These are phyloP conservation scores for Aspergillus spinulosporus DNA, from an alignment of 2,329 filamentous ascomycete genomes.

Conservation along the genomic window DNA sequence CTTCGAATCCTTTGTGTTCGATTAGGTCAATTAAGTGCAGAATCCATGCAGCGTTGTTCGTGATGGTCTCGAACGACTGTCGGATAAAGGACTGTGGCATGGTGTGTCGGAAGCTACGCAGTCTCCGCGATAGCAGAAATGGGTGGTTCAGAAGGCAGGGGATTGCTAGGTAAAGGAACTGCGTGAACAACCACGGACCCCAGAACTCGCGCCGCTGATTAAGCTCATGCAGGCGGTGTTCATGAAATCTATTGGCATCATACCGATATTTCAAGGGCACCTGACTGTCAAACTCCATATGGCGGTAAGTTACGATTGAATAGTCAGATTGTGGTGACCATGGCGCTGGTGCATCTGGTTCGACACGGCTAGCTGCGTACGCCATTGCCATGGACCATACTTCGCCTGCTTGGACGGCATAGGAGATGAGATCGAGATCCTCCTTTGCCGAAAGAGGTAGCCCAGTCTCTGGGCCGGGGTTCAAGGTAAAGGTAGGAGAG, in stretches of 20 bases:
- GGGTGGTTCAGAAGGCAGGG: slow-evolving; percentile 57
- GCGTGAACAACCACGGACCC: slow-evolving; percentile 55
- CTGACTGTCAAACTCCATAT: slow-evolving; percentile 55
- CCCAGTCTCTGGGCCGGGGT: not conserved
- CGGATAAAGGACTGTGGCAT: slow-evolving; percentile 58
- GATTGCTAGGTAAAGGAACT: slow-evolving; percentile 56
- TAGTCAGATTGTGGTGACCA: slow-evolving; percentile 57
- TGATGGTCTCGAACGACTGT: slow-evolving; percentile 54
- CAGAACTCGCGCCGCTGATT: slow-evolving; percentile 52
- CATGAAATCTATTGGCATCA: slow-evolving; percentile 17
- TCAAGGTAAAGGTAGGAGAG: slow-evolving; percentile 9
- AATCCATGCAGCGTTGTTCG: slow-evolving; percentile 55
- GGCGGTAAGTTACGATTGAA: slow-evolving; percentile 30
- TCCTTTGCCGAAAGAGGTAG: not conserved
- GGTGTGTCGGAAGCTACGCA: slow-evolving; percentile 54
- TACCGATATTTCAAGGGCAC: slow-evolving; percentile 41
- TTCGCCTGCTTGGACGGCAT: slow-evolving; percentile 49
- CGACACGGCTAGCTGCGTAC: slow-evolving; percentile 16
- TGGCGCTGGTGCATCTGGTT: slow-evolving; percentile 36
- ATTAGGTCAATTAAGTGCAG: slow-evolving; percentile 53
- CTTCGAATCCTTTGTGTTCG: slow-evolving; percentile 47
- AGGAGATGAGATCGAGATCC: slow-evolving; percentile 41
- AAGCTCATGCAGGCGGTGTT: slow-evolving; percentile 40
- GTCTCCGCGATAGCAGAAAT: slow-evolving; percentile 53
- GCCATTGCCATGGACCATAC: slow-evolving; percentile 33